Evolutionary conservation across 257 asterid genomes (phyloP), one percentile per base, ranked within the genome.

Genomic region (Lavandula angustifolia): DNA sequence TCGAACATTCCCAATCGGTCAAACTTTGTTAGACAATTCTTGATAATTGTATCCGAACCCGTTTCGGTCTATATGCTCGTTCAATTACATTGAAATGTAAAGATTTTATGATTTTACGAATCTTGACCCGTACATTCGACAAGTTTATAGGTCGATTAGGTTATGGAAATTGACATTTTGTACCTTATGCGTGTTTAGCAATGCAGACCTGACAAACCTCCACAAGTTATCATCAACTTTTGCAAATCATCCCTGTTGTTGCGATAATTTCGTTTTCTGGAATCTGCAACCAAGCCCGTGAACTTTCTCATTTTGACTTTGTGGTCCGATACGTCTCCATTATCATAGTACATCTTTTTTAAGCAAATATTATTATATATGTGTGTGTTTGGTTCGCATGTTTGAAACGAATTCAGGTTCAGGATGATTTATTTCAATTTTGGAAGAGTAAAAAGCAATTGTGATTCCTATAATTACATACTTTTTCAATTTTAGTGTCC

Each of bases 191-290:
- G 64, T 43, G 41, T 46, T 33, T 61, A 49, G 9, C 33, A 66
- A 67, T 29, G 44, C 37, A 52, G 54, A 54, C 7, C 66, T 54
- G 54, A 66, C 70, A 60, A 60, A 43, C 56, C 43, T 47, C 32
- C 57, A 48, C 14, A 56, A 51, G 50, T 42, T 50, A 14, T 37
- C 61, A 42, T 7, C 33, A 13, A 12, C 14, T 5, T 35, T 41
- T 32, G 34, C 40, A 64, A 54, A 29, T 14, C 1, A 33, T 35
- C 12, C 9, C 22, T 47, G 50, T 12, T 31, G 17, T 46, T 57
- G 55, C 33, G 35, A 31, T 31, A 38, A 65, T 42, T 35, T 43
- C 22, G 8, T 41, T 42, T 18, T 22, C 54, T 40, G 2, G 9
- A 12, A 29, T 31, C 37, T 53, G 7, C 16, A 10, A 33, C 16